Percentiles rank a stretch among this genome's conserved stretches.
phyloP scores from a whole-genome alignment of 2,329 filamentous ascomycete genomes.

The Hypoxylon rubiginosum region DNA sequence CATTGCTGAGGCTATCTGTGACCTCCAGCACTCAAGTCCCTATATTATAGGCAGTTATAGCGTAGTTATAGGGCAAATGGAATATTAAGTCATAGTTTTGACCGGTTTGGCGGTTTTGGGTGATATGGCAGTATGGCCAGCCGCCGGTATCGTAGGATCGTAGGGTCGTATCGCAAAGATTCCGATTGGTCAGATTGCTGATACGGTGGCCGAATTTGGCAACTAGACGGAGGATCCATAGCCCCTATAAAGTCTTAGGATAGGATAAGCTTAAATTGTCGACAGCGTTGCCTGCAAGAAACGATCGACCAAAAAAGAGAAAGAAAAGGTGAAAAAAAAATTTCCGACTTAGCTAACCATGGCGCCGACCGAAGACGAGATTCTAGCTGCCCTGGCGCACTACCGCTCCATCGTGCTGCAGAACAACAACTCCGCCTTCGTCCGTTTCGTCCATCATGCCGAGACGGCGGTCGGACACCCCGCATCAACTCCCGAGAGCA shows the following conservation, averaged over 20 bases:
- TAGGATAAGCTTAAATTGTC: too few species aligned
- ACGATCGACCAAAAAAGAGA: too few species aligned
- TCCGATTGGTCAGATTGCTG: not conserved
- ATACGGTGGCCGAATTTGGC: not conserved
- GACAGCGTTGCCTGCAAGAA: too few species aligned
- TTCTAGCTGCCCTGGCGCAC: constrained; percentile 1
- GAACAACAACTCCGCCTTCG: not conserved
- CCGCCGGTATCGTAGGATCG: not conserved
- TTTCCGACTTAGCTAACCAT: not conserved
- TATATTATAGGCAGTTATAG: too few species aligned
- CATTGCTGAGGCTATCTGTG: too few species aligned
- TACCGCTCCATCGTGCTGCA: constrained; percentile 6
- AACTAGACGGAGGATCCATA: not conserved
- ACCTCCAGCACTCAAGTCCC: too few species aligned
- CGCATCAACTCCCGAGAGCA: not conserved
- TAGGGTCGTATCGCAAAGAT: not conserved
- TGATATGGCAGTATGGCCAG: too few species aligned
- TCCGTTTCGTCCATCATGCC: not conserved
- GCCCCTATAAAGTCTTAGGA: too few species aligned
- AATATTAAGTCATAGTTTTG: too few species aligned
- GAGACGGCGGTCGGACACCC: not conserved
- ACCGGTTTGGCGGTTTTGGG: too few species aligned
- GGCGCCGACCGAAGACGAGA: not conserved
- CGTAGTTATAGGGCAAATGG: too few species aligned
- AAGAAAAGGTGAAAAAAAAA: too few species aligned